A percentile compares a stretch with the other conserved stretches of the same genome.
phyloP scores from a whole-genome alignment of 23 red algal genomes.

The Chondrus crispus region DNA sequence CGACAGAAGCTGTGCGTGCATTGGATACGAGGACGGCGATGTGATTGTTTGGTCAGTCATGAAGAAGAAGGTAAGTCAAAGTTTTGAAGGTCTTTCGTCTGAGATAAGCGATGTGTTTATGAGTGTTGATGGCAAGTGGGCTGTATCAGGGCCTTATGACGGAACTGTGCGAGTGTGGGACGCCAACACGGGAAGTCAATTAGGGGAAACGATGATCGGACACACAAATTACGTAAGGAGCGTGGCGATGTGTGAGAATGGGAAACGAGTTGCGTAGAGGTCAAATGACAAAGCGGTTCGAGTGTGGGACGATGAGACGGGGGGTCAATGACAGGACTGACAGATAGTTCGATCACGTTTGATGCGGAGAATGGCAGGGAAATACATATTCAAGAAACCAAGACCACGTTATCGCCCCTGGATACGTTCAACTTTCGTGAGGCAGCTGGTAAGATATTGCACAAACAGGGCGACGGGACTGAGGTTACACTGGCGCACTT shows the following conservation, averaged over 20 bases:
- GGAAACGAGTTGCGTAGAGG: not conserved
- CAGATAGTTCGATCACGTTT: not conserved
- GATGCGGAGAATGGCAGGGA: not conserved
- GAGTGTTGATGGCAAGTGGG: not conserved
- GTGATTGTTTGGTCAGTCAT: no score
- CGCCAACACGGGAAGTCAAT: not conserved
- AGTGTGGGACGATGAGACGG: not conserved
- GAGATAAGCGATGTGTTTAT: not conserved
- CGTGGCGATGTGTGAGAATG: not conserved
- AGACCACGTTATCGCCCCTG: no score
- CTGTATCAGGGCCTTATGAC: not conserved
- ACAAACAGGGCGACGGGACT: no score
- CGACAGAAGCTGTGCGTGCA: no score
- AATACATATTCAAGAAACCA: no score
- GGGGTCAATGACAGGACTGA: not conserved
- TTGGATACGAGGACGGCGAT: no score
- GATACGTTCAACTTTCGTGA: no score
- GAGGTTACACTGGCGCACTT: no score
- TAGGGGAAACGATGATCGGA: not conserved
- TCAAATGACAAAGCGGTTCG: not conserved
- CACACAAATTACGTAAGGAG: not conserved
- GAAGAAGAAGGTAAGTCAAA: no score
- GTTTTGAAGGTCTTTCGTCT: not conserved
- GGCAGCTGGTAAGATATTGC: no score
- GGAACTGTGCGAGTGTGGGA: constrained; percentile 9